Evolutionary conservation across 345 rosid genomes (phyloP), one percentile per base, ranked within the genome.

Genomic region (Gossypium herbaceum): DNA sequence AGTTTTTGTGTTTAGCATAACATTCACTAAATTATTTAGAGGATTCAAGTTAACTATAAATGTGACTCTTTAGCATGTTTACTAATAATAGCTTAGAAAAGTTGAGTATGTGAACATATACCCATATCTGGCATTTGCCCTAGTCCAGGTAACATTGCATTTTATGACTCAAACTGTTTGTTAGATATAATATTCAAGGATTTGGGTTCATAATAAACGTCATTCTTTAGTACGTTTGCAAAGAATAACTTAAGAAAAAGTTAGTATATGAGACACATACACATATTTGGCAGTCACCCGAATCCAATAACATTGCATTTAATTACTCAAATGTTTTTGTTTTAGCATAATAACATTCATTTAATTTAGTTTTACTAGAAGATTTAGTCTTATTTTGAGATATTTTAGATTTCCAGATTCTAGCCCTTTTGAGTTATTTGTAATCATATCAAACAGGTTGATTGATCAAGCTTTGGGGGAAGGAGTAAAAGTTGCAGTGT

Each of bases 401-500:
- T 29, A 61, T 51, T 61, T 61, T 34, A 34, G 45, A 63, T 39
- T 9, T 10, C 24, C 55, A 16, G 15, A 51, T 51, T 51, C 55
- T 51, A 13, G 8, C 55, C 55, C 48, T n/a, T 44, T 12, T 44
- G 34, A 66, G 54, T 44, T 44, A 44, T 20, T 43, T 12, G n/a
- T 17, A n/a, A 41, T 19, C 7, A 7, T 44, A 17, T 64, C 75
- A 44, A 61, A 70, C 88, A 94, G 98, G 91, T 76, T 92, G 84
- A 55, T 94, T 71, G 97, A 94, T 85, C 98, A 94, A 83, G 98
- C 97, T 79, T 74, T 94, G 78, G 88, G 81, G 43, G 92, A 85
- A 65, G 97, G 90, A 79, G 94, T 92, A 24, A 81, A 84, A 80
- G 97, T 94, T 61, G 98, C 98, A 4, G 98, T 94, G 60, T 92